Evolutionary conservation across 2,329 filamentous ascomycete genomes (phyloP).

Genomic region (Aspergillus niger): DNA sequence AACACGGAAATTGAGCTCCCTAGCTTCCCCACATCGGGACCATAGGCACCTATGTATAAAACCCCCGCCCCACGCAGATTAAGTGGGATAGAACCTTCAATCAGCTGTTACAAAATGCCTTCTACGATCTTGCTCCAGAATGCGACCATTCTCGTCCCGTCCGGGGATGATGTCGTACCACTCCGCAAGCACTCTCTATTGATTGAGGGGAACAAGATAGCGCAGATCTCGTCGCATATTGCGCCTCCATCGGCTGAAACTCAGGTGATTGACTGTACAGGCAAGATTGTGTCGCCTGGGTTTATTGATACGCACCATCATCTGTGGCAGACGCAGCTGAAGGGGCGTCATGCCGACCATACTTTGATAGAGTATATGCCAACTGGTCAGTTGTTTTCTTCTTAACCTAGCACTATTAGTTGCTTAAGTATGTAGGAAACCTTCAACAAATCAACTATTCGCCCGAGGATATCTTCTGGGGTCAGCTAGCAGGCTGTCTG

Average conservation of each 20-base stretch:
- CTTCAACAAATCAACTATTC: conserved; percentile 30
- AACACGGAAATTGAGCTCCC: not conserved
- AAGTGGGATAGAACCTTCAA: not conserved
- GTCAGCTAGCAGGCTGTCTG: conserved; percentile 30
- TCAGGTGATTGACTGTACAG: conserved; percentile 44
- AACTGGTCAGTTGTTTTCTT: conserved; percentile 9
- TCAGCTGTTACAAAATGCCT: not conserved
- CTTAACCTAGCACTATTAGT: not conserved
- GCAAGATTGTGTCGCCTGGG: conserved; percentile 35
- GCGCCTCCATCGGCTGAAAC: conserved; percentile 9
- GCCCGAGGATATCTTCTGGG: conserved; percentile 51
- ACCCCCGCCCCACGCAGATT: not conserved
- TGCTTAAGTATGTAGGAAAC: conserved; percentile 16
- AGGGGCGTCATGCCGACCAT: conserved; percentile 42
- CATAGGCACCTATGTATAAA: not conserved
- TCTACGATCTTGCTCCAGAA: conserved; percentile 22
- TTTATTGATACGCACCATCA: conserved; percentile 45
- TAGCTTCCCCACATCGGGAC: not conserved
- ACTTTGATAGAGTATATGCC: conserved; percentile 45
- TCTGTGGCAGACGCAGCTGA: conserved; percentile 49
- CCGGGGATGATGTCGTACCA: conserved; percentile 14
- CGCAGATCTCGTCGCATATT: conserved; percentile 21
- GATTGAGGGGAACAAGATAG: conserved; percentile 25
- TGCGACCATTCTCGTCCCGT: conserved; percentile 20
- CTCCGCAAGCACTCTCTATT: conserved; percentile 17